Evolutionary conservation across 768 basidiomycete genomes (phyloP).

Genomic region (Hygrophorus pudorinus): DNA sequence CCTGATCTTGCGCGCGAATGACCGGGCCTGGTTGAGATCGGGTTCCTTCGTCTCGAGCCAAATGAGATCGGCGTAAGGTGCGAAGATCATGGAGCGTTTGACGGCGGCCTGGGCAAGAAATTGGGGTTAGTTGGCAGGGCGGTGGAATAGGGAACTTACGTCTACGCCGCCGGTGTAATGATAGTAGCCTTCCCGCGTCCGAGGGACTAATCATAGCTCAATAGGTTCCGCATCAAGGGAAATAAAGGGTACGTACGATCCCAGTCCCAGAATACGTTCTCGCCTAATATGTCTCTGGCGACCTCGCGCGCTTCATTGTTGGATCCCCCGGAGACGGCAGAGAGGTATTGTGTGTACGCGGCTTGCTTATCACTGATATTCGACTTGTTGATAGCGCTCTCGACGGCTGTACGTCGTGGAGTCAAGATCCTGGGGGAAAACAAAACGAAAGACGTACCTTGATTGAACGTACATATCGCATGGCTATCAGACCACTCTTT

Average conservation of each 20-base stretch:
- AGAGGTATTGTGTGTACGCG: conserved; percentile 48
- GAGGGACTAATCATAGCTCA: conserved; percentile 43
- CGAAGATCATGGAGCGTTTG: conserved; percentile 69
- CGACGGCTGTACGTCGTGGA: conserved; percentile 37
- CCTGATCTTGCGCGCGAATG: conserved; percentile 68
- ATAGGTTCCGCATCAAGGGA: not conserved
- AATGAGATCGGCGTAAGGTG: conserved; percentile 80
- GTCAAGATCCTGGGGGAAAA: conserved; percentile 1
- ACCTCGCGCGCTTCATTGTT: conserved; percentile 61
- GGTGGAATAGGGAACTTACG: conserved; percentile 21
- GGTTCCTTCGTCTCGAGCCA: conserved; percentile 95
- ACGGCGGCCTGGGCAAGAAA: conserved; percentile 48
- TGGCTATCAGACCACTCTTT: conserved; percentile 61
- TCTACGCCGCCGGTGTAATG: conserved; percentile 77
- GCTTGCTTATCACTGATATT: conserved; percentile 40
- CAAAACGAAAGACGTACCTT: conserved; percentile 46
- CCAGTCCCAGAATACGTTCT: conserved; percentile 80
- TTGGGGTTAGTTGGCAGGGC: not conserved
- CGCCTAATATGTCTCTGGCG: conserved; percentile 66
- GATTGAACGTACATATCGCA: conserved; percentile 72
- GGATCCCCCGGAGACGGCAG: conserved; percentile 53
- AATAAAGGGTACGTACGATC: conserved; percentile 44
- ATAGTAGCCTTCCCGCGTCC: conserved; percentile 88
- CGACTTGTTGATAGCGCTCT: conserved; percentile 44
- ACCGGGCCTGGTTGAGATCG: conserved; percentile 66